Base-by-base conservation (phyloP, 2,329 filamentous ascomycete genomes). In the Epichloe uncinata region DNA sequence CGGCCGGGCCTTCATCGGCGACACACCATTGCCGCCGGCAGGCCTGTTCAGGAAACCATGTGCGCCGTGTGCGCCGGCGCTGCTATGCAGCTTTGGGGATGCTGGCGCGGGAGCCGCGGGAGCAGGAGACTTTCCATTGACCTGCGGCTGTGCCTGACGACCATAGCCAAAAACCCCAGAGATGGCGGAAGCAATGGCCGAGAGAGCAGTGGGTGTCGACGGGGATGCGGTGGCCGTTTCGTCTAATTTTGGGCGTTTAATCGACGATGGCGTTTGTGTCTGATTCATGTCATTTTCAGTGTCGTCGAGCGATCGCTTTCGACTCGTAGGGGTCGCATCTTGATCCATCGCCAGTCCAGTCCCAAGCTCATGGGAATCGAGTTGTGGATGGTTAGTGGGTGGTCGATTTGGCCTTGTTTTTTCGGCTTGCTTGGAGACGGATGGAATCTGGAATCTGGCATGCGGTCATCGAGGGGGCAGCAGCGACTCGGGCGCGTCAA, bases 171-270 rank as follows among this genome's bases (percentile, higher is more conserved):
- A 55, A 11, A 59, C 56, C 6, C 58, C 56, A 13, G 63, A 60
- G 12, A 66, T 59, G n/a, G 58, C 63, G 7, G 63, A 60, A 9
- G 61, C 59, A 46, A 66, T 63, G 43, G 59, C 58, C 26, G 60
- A 58, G 37, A 66, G 53, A 3, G 62, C 59, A 20, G 57, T 61
- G 2, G 64, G 61, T 3, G 63, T 60, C 15, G 61, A 61, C 4
- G 61, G 55, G 6, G 59, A 57, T 45, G 51, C 53, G 8, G 56
- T 51, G 6, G 54, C 52, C 8, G 57, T 52, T 35, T 59, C 58
- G 38, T 66, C 62, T n/a, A 67, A 49, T 52, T 57, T 62, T 43
- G 59, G 60, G 34, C 59, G 63, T 55, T 67, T 67, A 52, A 57
- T 52, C 6, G 63, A 50, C 4, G 57, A 44, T 20, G 63, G 61